phyloP scores from a whole-genome alignment of 2,329 filamentous ascomycete genomes.

The Fusarium devonianum region DNA sequence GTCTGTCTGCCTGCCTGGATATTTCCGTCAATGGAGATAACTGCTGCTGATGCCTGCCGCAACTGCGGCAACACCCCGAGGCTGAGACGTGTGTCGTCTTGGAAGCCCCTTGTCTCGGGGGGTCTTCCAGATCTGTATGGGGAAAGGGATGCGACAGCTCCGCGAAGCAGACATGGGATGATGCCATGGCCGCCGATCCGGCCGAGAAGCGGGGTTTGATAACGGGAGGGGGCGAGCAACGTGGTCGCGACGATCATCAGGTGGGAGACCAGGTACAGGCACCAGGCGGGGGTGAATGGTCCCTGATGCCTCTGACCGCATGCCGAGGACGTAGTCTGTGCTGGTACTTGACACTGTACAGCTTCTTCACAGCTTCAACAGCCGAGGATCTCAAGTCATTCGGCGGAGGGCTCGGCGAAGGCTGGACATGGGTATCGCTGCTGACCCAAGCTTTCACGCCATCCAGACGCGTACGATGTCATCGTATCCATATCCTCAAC shows the following conservation, averaged over 20 bases:
- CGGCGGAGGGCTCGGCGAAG: too few relatives aligned
- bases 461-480: too few relatives aligned
- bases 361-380: too few relatives aligned
- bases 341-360: too few relatives aligned
- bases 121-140: conserved; percentile 22
- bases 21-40: background rate
- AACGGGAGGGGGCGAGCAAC: conserved; percentile 18
- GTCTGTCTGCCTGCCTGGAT: background rate
- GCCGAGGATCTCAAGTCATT: too few relatives aligned
- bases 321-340: conserved; percentile 21
- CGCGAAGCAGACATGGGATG: background rate
- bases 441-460: too few relatives aligned
- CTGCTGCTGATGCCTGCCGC: conserved; percentile 22
- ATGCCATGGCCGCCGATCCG: conserved; percentile 17
- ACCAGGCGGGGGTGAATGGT: conserved; percentile 23
- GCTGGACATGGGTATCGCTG: too few relatives aligned
- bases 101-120: conserved; percentile 21
- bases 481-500: too few relatives aligned
- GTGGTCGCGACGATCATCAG: conserved; percentile 27
- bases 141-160: conserved; percentile 30
- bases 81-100: conserved; percentile 24
- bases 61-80: conserved; percentile 8
- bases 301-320: conserved; percentile 32
- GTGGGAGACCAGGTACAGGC: conserved; percentile 16
- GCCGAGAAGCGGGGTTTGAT: conserved; percentile 13